Base-by-base conservation (phyloP, 148 eudicot genomes). In the Diospyros lotus region DNA sequence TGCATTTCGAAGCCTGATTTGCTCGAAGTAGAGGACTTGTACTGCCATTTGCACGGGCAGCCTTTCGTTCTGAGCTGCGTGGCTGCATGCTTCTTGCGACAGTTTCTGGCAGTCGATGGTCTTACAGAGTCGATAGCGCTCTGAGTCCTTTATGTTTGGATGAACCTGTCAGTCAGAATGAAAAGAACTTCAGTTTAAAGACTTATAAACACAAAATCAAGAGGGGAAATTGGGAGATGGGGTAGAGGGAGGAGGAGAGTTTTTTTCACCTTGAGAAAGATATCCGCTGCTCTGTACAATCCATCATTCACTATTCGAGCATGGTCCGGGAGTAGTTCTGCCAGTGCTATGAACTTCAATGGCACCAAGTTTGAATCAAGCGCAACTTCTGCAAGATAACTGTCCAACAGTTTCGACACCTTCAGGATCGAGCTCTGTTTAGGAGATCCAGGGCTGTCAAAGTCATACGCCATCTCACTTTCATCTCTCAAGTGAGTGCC, bases 41-140 rank as follows among this genome's bases (percentile, higher is more conserved):
- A 93, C 97, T 0, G 97, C 96, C 90, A 95, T 92, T 62, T 93
- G 98, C 17, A 92, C 96, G 1, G 98, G 98, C 1, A 95, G 78
- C 6, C 98, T 81, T 73, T 95, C 98, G 28, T 95, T 95, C 46
- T 92, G 98, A 11, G 98, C 97, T 59, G 97, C 98, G 42, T 95
- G 98, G 84, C 92, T 87, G 78, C 97, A 90, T 56, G 94, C 98
- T 84, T 95, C 98, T 78, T 90, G 91, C 1, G 97, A 90, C 2
- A 95, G 91, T 72, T 95, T 92, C 66, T 92, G 96, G 60, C 93
- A 90, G 69, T 89, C 94, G 2, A 95, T 89, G 58, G 96, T 86
- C 72, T 93, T 95, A 89, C 98, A 92, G 28, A 95, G 83, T 28
- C 97, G 65, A 76, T 92, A 91, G 28, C 96, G 83, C 69, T 95